phyloP scores from a whole-genome alignment of 306 rosid species.

The Fragaria vesca region DNA sequence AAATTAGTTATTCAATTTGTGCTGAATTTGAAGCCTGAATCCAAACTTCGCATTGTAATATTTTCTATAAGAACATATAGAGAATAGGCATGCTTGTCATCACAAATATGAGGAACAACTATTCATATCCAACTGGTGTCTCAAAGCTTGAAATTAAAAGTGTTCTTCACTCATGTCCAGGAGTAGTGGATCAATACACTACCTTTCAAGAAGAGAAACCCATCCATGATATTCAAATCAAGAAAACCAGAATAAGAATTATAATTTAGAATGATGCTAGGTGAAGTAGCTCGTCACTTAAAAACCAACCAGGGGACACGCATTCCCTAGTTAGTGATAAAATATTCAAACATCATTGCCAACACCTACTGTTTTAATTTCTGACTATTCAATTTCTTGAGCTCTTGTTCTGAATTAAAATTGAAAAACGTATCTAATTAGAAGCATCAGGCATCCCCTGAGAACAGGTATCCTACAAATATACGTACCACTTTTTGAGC shows the following conservation, averaged over 20 bases:
- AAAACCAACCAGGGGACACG: background rate
- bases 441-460: background rate
- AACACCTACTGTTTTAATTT: slow-evolving; percentile 3
- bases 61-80: background rate
- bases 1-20: background rate
- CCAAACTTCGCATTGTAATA: background rate
- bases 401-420: background rate
- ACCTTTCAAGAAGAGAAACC: background rate
- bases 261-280: slow-evolving; percentile 3
- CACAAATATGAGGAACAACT: background rate
- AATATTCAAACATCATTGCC: background rate
- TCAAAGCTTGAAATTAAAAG: background rate
- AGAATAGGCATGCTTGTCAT: background rate
- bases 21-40: background rate
- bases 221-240: background rate
- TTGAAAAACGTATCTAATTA: background rate
- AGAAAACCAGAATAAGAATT: background rate
- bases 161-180: background rate
- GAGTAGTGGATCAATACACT: background rate
- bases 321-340: background rate
- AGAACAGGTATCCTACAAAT: background rate
- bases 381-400: background rate
- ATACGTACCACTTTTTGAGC: background rate
- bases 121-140: background rate
- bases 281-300: background rate